Evolutionary conservation across 768 basidiomycete species (phyloP).

Genomic region (Lenzites betulinus): DNA sequence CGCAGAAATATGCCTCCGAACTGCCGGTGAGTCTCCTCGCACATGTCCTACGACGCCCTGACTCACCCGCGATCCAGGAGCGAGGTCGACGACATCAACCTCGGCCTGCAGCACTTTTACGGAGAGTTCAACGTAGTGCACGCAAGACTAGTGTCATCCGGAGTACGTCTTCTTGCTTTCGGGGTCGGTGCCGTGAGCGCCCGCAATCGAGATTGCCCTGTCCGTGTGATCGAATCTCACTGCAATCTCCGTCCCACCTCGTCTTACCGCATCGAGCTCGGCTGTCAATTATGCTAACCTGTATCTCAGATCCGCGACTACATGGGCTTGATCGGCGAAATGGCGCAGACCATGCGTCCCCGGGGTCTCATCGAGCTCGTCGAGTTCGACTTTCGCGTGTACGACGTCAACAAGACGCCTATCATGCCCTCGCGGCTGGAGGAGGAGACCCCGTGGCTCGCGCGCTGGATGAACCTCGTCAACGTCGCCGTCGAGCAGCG

Average conservation of each 20-base stretch:
- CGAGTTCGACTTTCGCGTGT: slow-evolving; percentile 71
- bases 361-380: slow-evolving; percentile 65
- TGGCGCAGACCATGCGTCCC: slow-evolving; percentile 65
- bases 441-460: slow-evolving; percentile 51
- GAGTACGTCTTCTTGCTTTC: slow-evolving; percentile 48
- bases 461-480: slow-evolving; percentile 63
- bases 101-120: slow-evolving; percentile 81
- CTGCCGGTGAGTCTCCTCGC: slow-evolving; percentile 49
- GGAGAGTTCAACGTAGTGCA: slow-evolving; percentile 78
- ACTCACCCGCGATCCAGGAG: slow-evolving; percentile 46
- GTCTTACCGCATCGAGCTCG: slow-evolving; percentile 11
- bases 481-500: slow-evolving; percentile 52
- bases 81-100: slow-evolving; percentile 84
- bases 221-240: slow-evolving; percentile 10
- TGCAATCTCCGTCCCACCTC: slow-evolving; percentile 24
- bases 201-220: slow-evolving; percentile 7
- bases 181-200: slow-evolving; percentile 15
- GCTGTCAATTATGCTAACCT: slow-evolving; percentile 10
- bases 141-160: slow-evolving; percentile 68
- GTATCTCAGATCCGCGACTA: slow-evolving; percentile 68
- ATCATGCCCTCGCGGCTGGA: slow-evolving; percentile 42
- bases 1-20: slow-evolving; percentile 67
- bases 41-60: not conserved
- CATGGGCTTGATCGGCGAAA: slow-evolving; percentile 61
- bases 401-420: slow-evolving; percentile 50